A percentile compares a stretch with the other conserved stretches of the same genome.
These are phyloP conservation scores for Rutstroemia sp. DNA, from an alignment of 2,329 filamentous ascomycete species.

Conservation along the genomic window DNA sequence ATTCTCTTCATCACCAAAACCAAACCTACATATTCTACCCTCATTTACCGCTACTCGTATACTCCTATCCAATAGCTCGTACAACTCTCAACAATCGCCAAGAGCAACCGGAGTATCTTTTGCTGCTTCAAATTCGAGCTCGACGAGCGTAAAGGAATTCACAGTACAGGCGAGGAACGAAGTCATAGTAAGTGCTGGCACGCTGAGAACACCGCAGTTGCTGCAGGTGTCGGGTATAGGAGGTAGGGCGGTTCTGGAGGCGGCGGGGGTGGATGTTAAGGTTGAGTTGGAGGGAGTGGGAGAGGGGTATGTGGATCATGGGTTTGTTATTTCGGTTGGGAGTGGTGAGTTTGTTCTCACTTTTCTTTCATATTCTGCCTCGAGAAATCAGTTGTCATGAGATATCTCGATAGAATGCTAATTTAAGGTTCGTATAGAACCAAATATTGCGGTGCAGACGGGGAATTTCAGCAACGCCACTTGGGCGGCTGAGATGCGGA, in stretches of 20 bases:
- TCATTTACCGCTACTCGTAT: conserved; percentile 1
- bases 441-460: background rate
- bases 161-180: conserved; percentile 29
- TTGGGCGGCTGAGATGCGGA: conserved; percentile 3
- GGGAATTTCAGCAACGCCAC: conserved; percentile 9
- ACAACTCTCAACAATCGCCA: background rate
- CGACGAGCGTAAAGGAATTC: background rate
- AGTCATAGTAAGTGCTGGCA: conserved; percentile 42
- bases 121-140: background rate
- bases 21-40: conserved; percentile 4
- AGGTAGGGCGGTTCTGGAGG: conserved; percentile 34
- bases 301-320: conserved; percentile 41
- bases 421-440: background rate
- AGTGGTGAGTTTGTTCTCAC: background rate
- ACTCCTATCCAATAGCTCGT: background rate
- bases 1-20: background rate
- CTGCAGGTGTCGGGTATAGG: conserved; percentile 46
- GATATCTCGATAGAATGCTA: background rate
- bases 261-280: conserved; percentile 35
- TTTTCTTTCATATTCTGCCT: background rate
- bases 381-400: background rate
- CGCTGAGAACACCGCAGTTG: conserved; percentile 44
- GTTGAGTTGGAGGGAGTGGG: conserved; percentile 43
- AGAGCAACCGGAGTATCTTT: background rate
- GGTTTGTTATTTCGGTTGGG: background rate